These are phyloP conservation scores for Russula compacta DNA, from an alignment of 768 basidiomycete genomes.

Conservation along the genomic window DNA sequence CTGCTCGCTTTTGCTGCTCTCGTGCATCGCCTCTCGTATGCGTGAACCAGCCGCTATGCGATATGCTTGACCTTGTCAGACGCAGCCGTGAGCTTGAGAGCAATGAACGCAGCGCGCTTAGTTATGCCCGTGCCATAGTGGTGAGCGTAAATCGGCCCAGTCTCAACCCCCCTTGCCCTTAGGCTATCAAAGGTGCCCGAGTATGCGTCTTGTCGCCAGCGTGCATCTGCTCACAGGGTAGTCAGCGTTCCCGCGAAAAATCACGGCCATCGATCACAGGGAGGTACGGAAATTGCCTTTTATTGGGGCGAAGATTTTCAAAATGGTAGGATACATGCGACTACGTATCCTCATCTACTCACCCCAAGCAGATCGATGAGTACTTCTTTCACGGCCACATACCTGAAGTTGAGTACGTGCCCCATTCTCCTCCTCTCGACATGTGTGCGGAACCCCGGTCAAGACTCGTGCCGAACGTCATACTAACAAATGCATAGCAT, in stretches of 20 bases:
- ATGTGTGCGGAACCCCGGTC: no score
- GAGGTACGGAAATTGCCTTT: conserved; percentile 28
- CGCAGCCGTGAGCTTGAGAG: conserved; percentile 56
- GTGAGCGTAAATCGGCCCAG: conserved; percentile 30
- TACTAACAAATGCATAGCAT: conserved; percentile 38
- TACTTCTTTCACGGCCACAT: conserved; percentile 48
- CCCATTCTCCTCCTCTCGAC: background rate
- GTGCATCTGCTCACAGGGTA: background rate
- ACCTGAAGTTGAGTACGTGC: conserved; percentile 45
- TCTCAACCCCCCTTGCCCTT: background rate
- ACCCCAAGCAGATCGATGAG: conserved; percentile 45
- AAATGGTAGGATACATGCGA: conserved; percentile 23
- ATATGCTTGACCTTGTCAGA: conserved; percentile 51
- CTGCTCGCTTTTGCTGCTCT: conserved; percentile 45
- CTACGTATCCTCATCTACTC: background rate
- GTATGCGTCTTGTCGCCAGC: background rate
- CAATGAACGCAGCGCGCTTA: conserved; percentile 55
- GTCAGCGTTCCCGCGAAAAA: conserved; percentile 28
- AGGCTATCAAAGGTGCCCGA: conserved; percentile 42
- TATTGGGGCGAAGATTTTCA: conserved; percentile 32
- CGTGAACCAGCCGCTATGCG: conserved; percentile 53
- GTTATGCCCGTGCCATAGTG: conserved; percentile 65
- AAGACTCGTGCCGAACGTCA: background rate
- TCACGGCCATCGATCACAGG: conserved; percentile 22
- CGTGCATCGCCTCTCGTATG: conserved; percentile 60